Conservation (phyloP, 176 grass and related monocot species). For the Oryza coarctata region DNA sequence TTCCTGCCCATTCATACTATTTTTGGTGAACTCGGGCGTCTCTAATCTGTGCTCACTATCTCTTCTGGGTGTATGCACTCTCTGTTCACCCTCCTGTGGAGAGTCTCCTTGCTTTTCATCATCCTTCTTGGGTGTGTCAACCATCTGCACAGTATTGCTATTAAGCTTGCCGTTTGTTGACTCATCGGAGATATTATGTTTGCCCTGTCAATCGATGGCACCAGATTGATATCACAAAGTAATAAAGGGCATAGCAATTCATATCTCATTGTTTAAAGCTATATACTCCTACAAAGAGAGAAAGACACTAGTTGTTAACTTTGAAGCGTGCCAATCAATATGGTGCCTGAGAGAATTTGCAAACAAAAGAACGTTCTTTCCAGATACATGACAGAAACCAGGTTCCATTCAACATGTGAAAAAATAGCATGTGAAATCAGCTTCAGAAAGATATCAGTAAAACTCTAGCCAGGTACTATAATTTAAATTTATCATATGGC, state of each 20-base stretch:
- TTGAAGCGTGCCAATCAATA: background rate
- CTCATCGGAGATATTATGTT: conserved; percentile 47
- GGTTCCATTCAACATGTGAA: background rate
- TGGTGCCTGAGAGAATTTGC: background rate
- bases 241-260: conserved; percentile 12
- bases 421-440: background rate
- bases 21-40: conserved; percentile 13
- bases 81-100: conserved; percentile 24
- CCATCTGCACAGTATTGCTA: conserved; percentile 30
- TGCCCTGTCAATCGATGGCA: conserved; percentile 41
- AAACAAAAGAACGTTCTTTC: background rate
- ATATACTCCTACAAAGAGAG: background rate
- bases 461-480: background rate
- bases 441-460: background rate
- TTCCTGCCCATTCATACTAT: conserved; percentile 18
- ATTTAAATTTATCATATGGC: background rate
- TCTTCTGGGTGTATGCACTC: conserved; percentile 23
- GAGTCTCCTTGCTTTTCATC: conserved; percentile 23
- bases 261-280: background rate
- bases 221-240: background rate
- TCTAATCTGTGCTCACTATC: conserved; percentile 31
- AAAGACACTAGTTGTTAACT: background rate
- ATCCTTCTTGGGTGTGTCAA: conserved; percentile 38
- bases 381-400: background rate
- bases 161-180: conserved; percentile 31